phyloP scores from a whole-genome alignment of 768 basidiomycete genomes.

The Hemileccinum impolitum region DNA sequence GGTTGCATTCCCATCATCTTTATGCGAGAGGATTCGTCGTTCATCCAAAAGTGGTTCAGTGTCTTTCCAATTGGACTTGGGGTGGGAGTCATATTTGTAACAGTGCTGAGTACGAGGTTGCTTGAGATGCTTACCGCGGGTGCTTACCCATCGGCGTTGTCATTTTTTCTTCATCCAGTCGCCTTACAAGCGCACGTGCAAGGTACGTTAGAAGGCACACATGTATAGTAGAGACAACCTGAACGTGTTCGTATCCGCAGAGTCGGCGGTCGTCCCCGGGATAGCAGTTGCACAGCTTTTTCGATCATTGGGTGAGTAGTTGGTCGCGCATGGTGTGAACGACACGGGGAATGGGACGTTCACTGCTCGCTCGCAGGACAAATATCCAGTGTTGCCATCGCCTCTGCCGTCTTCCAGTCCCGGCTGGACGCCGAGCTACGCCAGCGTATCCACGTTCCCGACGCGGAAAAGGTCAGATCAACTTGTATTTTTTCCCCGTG shows the following conservation, averaged over 20 bases:
- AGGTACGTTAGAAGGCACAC: background rate
- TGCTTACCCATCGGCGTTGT: background rate
- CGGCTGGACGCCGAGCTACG: conserved; percentile 11
- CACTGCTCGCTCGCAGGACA: conserved; percentile 5
- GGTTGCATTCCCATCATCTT: conserved; percentile 11
- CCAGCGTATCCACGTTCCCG: conserved; percentile 7
- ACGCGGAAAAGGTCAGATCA: conserved; percentile 9
- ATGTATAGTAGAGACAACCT: background rate
- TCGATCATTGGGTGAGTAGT: conserved; percentile 9
- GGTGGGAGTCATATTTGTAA: conserved; percentile 14
- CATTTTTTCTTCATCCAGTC: conserved; percentile 2
- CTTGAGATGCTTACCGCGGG: background rate
- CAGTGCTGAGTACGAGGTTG: conserved; percentile 5
- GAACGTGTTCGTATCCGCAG: background rate
- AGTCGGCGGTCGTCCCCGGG: background rate
- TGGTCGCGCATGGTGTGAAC: too few species aligned
- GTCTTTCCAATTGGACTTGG: conserved; percentile 17
- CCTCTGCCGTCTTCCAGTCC: conserved; percentile 16
- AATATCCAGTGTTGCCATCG: conserved; percentile 9
- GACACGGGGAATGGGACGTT: too few species aligned
- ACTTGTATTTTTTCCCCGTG: too few species aligned
- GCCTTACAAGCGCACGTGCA: conserved; percentile 13
- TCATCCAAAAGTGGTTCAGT: conserved; percentile 10
- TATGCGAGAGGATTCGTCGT: conserved; percentile 6
- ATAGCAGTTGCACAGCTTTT: conserved; percentile 10